phyloP scores from a whole-genome alignment of 2,329 filamentous ascomycete species.

The Aaosphaeria pasadenensis region DNA sequence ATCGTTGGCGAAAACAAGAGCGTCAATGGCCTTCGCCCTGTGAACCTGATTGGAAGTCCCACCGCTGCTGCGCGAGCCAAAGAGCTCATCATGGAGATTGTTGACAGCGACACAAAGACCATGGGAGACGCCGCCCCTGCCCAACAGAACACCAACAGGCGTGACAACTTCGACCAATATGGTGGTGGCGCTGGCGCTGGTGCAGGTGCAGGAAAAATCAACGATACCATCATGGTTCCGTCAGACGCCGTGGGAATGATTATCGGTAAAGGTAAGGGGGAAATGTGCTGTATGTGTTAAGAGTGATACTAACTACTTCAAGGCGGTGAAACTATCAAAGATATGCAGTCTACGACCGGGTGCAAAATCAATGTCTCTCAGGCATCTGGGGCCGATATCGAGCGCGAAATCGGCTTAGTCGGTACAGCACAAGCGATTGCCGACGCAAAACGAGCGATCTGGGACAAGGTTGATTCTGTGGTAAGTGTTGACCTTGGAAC shows the following conservation, averaged over 20 bases:
- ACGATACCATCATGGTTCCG: slow-evolving; percentile 79
- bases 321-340: slow-evolving; percentile 87
- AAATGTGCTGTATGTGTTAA: background rate
- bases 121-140: slow-evolving; percentile 31
- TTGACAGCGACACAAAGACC: slow-evolving; percentile 77
- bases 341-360: slow-evolving; percentile 82
- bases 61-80: slow-evolving; percentile 75
- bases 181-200: slow-evolving; percentile 41
- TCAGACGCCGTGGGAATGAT: slow-evolving; percentile 95
- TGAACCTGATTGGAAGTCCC: slow-evolving; percentile 81
- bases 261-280: slow-evolving; percentile 70
- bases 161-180: slow-evolving; percentile 37
- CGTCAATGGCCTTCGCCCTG: slow-evolving; percentile 81
- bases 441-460: slow-evolving; percentile 78
- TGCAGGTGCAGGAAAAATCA: slow-evolving; percentile 58
- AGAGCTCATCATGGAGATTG: slow-evolving; percentile 88
- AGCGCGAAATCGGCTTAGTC: slow-evolving; percentile 83
- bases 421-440: slow-evolving; percentile 75
- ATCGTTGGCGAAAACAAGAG: slow-evolving; percentile 93
- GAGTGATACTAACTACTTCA: slow-evolving; percentile 12
- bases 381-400: slow-evolving; percentile 72
- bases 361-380: slow-evolving; percentile 95
- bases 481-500: slow-evolving; percentile 51
- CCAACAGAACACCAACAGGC: slow-evolving; percentile 14
- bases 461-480: slow-evolving; percentile 88